Evolutionary conservation across 106 monocot genomes (phyloP), one percentile per base, ranked within the genome.

Genomic region (Dendrobium nobile): DNA sequence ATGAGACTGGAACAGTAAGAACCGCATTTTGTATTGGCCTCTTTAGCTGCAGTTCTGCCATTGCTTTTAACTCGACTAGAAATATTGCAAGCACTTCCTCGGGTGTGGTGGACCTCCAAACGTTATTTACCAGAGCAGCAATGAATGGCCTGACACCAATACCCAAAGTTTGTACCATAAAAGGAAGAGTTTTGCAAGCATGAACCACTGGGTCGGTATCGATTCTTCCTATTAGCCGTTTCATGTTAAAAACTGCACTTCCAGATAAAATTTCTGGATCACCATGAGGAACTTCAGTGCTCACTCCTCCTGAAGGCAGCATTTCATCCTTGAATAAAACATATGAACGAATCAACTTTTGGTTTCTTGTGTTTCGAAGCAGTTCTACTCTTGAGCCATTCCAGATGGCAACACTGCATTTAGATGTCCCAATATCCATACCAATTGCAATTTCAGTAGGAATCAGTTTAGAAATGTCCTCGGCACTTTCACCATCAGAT

Each of bases 351-450:
- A 95, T 77, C 75, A 78, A 9, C 77, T 91, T 94, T 65, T 91
- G 86, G 70, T 89, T 88, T 70, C 86, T 82, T 7, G 88, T 85
- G 79, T 95, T 88, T 70, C 75, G 84, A 7, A 95, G 88, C 20
- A 95, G 79, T 55, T 95, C 95, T n/a, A 95, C 90, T 43, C 27
- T 72, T 8, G 82, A 59, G 16, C 92, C 92, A 81, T 90, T 92
- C 95, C 95, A 95, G 55, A 90, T 82, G 42, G 88, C 92, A 65
- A 95, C 84, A 75, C 88, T 88, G 81, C 92, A 95, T 65, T 95
- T 90, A 78, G 95, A 95, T 59, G 95, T 95, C 27, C 95, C 92
- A 41, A 95, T 85, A 51, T 95, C 92, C 24, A 95, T 92, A 15
- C 92, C 95, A 67, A 95, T 80, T 16, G 92, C 90, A 82, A 84